Conservation (phyloP, 352 stramenopile species). For the Globisporangium perplexum region DNA sequence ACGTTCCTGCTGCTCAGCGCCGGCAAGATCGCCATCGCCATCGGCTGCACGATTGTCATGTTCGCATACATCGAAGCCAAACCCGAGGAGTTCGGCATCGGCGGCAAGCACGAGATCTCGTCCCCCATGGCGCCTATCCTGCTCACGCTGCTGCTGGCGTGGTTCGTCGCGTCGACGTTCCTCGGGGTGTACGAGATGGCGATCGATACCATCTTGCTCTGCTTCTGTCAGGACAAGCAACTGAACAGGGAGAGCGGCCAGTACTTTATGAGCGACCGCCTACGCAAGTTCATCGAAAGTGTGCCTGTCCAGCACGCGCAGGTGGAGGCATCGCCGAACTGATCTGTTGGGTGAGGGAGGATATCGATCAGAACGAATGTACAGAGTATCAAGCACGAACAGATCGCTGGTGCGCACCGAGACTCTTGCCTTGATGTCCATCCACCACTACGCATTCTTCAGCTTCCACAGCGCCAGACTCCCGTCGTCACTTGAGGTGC, state of each 20-base stretch:
- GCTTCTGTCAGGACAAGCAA: conserved; percentile 92
- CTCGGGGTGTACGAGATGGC: conserved; percentile 93
- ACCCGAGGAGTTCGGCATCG: conserved; percentile 41
- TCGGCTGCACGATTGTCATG: conserved; percentile 45
- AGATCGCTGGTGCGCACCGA: not conserved
- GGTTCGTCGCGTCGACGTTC: conserved; percentile 93
- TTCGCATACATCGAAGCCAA: conserved; percentile 63
- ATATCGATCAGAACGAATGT: not conserved
- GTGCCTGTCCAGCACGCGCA: conserved; percentile 25
- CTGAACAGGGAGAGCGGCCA: conserved; percentile 60
- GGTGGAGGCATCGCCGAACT: not conserved
- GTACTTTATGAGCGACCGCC: conserved; percentile 79
- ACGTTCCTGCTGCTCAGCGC: conserved; percentile 88
- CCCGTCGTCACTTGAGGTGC: not conserved
- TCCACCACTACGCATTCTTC: not conserved
- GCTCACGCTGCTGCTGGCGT: conserved; percentile 89
- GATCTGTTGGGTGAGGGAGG: not conserved
- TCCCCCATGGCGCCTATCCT: conserved; percentile 83
- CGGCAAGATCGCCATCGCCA: conserved; percentile 85
- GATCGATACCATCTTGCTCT: conserved; percentile 94
- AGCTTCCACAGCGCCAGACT: not conserved
- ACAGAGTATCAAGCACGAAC: too few relatives aligned
- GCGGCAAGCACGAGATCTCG: conserved; percentile 59
- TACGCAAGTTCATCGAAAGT: conserved; percentile 64
- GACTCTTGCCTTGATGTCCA: not conserved